phyloP scores from a whole-genome alignment of 495 filamentous ascomycete species.

The Aspergillus panamensis region DNA sequence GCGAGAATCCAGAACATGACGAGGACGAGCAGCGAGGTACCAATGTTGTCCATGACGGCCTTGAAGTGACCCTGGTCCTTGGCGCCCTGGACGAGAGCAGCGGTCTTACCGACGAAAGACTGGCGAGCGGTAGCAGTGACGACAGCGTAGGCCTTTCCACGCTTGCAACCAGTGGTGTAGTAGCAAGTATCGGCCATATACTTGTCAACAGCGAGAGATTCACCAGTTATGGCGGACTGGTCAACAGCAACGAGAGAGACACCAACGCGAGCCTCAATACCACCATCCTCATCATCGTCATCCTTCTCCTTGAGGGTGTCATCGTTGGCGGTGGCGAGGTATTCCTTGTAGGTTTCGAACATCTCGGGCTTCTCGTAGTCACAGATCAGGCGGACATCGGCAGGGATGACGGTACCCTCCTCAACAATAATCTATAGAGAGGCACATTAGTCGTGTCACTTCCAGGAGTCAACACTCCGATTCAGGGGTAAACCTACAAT shows the following conservation, averaged over 20 bases:
- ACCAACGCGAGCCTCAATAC: conserved; percentile 55
- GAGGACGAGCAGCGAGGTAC: conserved; percentile 67
- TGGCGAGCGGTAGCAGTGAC: conserved; percentile 58
- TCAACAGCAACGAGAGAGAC: conserved; percentile 63
- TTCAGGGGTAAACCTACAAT: conserved; percentile 54
- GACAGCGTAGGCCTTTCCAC: conserved; percentile 69
- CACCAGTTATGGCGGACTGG: conserved; percentile 75
- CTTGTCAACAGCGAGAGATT: conserved; percentile 75
- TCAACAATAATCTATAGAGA: conserved; percentile 59
- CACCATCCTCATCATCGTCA: conserved; percentile 53
- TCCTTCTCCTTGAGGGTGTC: conserved; percentile 65
- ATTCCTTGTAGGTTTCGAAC: conserved; percentile 67
- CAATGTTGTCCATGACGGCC: conserved; percentile 78
- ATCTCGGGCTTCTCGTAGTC: conserved; percentile 68
- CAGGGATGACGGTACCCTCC: conserved; percentile 72
- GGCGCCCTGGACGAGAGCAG: conserved; percentile 65
- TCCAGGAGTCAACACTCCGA: background rate
- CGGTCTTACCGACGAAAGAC: conserved; percentile 73
- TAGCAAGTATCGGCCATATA: conserved; percentile 69
- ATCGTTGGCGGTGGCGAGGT: conserved; percentile 54
- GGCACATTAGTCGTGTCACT: background rate
- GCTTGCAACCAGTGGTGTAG: conserved; percentile 78
- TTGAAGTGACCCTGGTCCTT: conserved; percentile 75
- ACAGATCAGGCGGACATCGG: conserved; percentile 72
- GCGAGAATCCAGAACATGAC: conserved; percentile 70